Evolutionary conservation across 768 basidiomycete species (phyloP), one percentile per base, ranked within the genome.

Genomic region (Dioszegia aurantiaca): DNA sequence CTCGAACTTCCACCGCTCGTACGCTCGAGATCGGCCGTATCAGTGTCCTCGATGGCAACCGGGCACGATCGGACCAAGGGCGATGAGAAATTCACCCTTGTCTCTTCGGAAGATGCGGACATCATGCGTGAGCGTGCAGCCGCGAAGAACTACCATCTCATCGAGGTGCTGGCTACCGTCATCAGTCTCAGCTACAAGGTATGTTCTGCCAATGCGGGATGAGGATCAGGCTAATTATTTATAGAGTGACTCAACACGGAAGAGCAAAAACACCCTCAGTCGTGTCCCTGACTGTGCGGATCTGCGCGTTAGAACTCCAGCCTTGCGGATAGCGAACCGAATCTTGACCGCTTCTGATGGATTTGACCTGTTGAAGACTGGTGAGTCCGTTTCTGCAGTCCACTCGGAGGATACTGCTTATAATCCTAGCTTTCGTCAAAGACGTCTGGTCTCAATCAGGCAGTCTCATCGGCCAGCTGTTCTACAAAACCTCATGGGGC

Each of bases 261-360:
- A 27, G 6, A 8, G 46, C 2, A 47, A 47, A 30, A 28, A 31
- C 26, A 45, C 51, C 12, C 24, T 28, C 39, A 47, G 40, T 52
- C 47, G 72, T 58, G 47, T 80, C 24, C 77, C 78, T 2, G 76
- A 81, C 56, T 57, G 79, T 61, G 87, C 87, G 54, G 90, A 90
- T 16, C 88, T 95, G 70, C 85, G 88, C 54, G 89, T 92, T 72
- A 83, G 84, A 60, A 90, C 89, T 4, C 85, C 89, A 31, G 83
- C 85, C 49, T 80, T 94, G 40, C 85, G 87, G 65, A 91, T 88
- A 24, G 49, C 58, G 23, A 69, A 73, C 61, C 74, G 75, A 61
- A 76, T 75, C 0, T 78, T 77, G 71, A 70, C 72, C 1, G 76
- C 70, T 36, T 67, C 72, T 37, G 75, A 77, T 26, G 58, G 78